These are phyloP conservation scores for Fusarium anthophilum DNA, from an alignment of 2,329 filamentous ascomycete species.

Conservation along the genomic window DNA sequence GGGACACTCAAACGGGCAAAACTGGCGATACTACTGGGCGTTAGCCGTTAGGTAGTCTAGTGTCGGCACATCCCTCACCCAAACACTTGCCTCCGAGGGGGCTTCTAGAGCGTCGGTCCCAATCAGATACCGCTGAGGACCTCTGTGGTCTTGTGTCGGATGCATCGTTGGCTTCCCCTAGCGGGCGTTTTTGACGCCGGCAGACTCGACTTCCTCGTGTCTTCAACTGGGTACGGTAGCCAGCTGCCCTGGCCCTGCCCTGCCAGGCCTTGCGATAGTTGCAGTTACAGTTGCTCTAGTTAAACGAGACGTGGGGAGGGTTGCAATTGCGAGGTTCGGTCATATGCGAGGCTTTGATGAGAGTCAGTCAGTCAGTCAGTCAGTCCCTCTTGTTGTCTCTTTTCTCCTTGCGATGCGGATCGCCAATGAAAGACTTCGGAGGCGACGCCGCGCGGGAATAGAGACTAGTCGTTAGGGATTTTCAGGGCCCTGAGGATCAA, in stretches of 20 bases:
- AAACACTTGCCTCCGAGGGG: slow-evolving; percentile 13
- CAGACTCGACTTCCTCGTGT: not conserved
- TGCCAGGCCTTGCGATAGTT: not conserved
- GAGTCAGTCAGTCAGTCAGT: not conserved
- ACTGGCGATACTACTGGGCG: not conserved
- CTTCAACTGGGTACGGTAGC: not conserved
- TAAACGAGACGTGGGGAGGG: slow-evolving; percentile 1
- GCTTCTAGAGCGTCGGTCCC: not conserved
- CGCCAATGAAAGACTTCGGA: not conserved
- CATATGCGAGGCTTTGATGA: slow-evolving; percentile 1
- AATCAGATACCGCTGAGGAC: slow-evolving; percentile 14
- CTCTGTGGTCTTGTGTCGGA: slow-evolving; percentile 13
- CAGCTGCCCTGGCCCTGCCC: not conserved
- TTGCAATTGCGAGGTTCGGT: not conserved
- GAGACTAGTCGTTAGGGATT: not conserved
- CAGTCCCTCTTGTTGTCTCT: slow-evolving; percentile 18
- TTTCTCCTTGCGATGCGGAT: not conserved
- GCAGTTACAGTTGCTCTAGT: not conserved
- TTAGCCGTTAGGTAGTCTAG: not conserved
- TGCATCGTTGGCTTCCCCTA: slow-evolving; percentile 29
- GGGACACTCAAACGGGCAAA: not conserved
- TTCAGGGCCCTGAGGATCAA: slow-evolving; percentile 23
- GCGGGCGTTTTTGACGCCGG: slow-evolving; percentile 9
- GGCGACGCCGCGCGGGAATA: slow-evolving; percentile 1
- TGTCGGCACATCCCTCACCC: slow-evolving; percentile 23